A percentile compares a stretch with the other conserved stretches of the same genome.
Conservation (phyloP, 176 grass and related monocot species). For the Carex pumila region DNA sequence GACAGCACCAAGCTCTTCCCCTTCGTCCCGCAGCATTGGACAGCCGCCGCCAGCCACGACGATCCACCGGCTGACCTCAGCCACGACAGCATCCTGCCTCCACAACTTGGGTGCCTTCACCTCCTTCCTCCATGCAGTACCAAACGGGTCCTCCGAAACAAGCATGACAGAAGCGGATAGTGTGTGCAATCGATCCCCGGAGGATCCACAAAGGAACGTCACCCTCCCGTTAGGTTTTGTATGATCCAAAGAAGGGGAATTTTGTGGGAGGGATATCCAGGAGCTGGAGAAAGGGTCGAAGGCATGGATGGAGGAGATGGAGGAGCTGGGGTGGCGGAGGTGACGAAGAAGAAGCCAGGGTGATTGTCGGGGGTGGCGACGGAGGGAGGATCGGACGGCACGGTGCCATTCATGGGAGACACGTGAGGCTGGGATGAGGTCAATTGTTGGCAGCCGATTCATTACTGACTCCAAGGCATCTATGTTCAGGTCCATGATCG, state of each 20-base stretch:
- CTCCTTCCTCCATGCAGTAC: conserved; percentile 12
- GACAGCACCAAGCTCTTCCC: conserved; percentile 38
- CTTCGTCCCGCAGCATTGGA: conserved; percentile 34
- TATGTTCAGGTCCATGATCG: too few relatives aligned
- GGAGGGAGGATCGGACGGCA: conserved; percentile 49
- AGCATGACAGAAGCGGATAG: conserved; percentile 32
- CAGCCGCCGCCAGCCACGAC: conserved; percentile 63
- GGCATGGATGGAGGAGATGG: background rate
- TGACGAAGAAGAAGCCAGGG: conserved; percentile 63
- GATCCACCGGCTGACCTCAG: conserved; percentile 44
- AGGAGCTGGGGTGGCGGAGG: background rate
- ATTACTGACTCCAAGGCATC: conserved; percentile 70
- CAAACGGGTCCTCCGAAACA: conserved; percentile 45
- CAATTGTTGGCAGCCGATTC: conserved; percentile 29
- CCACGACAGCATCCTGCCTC: conserved; percentile 62
- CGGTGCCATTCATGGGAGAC: conserved; percentile 66
- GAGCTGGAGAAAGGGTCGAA: conserved; percentile 50
- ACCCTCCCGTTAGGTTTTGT: background rate
- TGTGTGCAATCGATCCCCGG: conserved; percentile 34
- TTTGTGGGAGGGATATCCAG: conserved; percentile 31
- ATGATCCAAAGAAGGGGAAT: conserved; percentile 27
- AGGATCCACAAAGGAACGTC: conserved; percentile 13
- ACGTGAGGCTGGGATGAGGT: conserved; percentile 45
- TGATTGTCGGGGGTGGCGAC: conserved; percentile 25
- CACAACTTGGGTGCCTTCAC: conserved; percentile 32